Evolutionary conservation across 371 early-diverging fungal genomes (phyloP).

Genomic region (Mortierella sp.): DNA sequence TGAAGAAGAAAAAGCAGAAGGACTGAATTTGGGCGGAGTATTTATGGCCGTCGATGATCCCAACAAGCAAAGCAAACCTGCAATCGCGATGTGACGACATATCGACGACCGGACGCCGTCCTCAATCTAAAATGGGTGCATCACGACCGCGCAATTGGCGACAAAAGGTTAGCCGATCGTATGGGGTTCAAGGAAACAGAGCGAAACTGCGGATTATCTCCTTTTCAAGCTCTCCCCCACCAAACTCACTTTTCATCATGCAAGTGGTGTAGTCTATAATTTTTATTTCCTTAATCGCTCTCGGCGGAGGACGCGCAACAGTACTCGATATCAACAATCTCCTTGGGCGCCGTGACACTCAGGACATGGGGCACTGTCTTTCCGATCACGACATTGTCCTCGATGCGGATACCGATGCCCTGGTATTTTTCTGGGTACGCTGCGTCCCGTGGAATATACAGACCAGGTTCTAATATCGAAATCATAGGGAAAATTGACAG

Average conservation of each 20-base stretch:
- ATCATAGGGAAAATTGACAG: neutral
- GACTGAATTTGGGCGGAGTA: neutral
- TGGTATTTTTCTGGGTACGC: conserved; percentile 87
- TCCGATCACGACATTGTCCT: conserved; percentile 92
- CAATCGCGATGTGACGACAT: neutral
- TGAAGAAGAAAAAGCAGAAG: neutral
- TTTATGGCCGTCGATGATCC: neutral
- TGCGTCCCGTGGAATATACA: conserved; percentile 89
- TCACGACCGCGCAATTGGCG: neutral
- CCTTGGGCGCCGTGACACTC: conserved; percentile 87
- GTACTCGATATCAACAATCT: conserved; percentile 90
- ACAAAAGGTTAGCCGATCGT: neutral
- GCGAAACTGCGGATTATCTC: neutral
- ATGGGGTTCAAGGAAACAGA: neutral
- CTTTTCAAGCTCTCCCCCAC: neutral
- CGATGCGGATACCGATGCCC: conserved; percentile 96
- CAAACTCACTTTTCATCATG: neutral
- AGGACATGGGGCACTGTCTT: conserved; percentile 77
- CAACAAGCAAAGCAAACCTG: neutral
- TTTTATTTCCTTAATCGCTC: conserved; percentile 1
- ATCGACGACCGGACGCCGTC: neutral
- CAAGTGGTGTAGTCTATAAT: neutral
- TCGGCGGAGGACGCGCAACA: conserved; percentile 59
- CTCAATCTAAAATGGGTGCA: neutral
- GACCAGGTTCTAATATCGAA: conserved; percentile 85